phyloP scores from a whole-genome alignment of 2,329 filamentous ascomycete genomes.

The Phialophora tarda region DNA sequence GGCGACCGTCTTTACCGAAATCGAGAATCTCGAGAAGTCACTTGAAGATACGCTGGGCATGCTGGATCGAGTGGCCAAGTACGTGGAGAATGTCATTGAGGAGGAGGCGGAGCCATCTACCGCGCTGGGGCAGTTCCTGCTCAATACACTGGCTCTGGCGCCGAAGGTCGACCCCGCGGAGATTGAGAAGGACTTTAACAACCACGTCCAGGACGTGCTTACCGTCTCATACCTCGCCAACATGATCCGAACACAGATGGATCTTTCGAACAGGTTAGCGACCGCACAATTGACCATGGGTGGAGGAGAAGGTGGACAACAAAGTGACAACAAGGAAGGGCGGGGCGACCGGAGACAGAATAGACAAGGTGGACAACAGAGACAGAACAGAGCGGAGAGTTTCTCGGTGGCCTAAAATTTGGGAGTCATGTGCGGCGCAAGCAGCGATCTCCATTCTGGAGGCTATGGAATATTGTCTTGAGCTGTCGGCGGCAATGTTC shows the following conservation, averaged over 20 bases:
- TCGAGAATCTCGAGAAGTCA: conserved; percentile 84
- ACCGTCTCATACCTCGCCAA: conserved; percentile 98
- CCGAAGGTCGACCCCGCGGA: conserved; percentile 91
- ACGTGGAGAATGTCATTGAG: conserved; percentile 87
- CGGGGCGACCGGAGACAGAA: conserved; percentile 38
- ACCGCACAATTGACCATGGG: conserved; percentile 71
- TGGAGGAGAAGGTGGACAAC: conserved; percentile 49
- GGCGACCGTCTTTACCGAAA: conserved; percentile 78
- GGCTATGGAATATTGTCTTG: not conserved
- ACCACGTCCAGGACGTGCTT: conserved; percentile 98
- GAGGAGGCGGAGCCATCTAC: conserved; percentile 95
- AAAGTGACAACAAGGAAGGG: conserved; percentile 44
- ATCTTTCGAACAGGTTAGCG: conserved; percentile 91
- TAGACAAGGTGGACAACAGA: conserved; percentile 46
- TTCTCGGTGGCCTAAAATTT: conserved; percentile 26
- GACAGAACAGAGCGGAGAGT: conserved; percentile 40
- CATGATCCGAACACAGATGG: conserved; percentile 98
- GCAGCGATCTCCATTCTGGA: not conserved
- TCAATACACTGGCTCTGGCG: conserved; percentile 89
- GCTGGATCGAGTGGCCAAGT: conserved; percentile 88
- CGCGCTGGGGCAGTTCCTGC: conserved; percentile 89
- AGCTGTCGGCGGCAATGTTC: not conserved
- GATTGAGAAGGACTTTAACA: conserved; percentile 99
- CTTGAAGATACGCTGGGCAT: conserved; percentile 87
- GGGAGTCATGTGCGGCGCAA: not conserved